Evolutionary conservation across 2,329 filamentous ascomycete genomes (phyloP), one percentile per base, ranked within the genome.

Genomic region (Colletotrichum phormii): DNA sequence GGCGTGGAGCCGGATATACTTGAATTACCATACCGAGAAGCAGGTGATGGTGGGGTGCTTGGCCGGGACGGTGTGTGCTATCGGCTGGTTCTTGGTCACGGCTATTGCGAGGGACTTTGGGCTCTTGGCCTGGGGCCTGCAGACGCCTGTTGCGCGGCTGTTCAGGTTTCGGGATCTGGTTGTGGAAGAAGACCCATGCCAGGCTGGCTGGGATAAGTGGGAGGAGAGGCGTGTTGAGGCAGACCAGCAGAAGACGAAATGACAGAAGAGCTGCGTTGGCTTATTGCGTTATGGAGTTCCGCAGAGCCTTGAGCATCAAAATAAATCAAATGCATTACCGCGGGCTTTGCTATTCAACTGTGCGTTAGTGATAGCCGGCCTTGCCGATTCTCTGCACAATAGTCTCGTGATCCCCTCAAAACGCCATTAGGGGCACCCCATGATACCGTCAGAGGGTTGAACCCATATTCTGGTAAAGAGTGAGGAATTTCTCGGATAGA

Each of bases 201-300:
- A 98, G 84, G 93, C 95, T 54, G 97, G 97, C 2, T 99, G 96
- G 96, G 94, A 95, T 83, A 92, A 94, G 80, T 98, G 95, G 95
- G 92, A 96, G 81, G 85, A 86, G 61, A 83, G 78, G 76, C 85
- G 84, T 76, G 78, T 77, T 51, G 82, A 81, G 31, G 79, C 77
- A 18, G 78, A 79, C 69, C 77, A 77, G 35, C 84, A 80, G 75
- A 83, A 80, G 71, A 74, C 37, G 11, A 75, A 29, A 49, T 73
- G 24, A 62, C 26, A 31, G 29, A 22, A 24, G 51, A 55, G 31
- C 65, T 6, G n/a, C 15, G 42, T 53, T 35, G 24, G 12, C 11
- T 26, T 4, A 7, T n/a, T 49, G 18, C 18, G 42, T 22, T 22
- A 4, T 22, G 7, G 18, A 49, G n/a, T 3, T 3, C 8, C 18